Conservation (phyloP, 495 filamentous ascomycete species). For the Chaetomidium leptoderma region DNA sequence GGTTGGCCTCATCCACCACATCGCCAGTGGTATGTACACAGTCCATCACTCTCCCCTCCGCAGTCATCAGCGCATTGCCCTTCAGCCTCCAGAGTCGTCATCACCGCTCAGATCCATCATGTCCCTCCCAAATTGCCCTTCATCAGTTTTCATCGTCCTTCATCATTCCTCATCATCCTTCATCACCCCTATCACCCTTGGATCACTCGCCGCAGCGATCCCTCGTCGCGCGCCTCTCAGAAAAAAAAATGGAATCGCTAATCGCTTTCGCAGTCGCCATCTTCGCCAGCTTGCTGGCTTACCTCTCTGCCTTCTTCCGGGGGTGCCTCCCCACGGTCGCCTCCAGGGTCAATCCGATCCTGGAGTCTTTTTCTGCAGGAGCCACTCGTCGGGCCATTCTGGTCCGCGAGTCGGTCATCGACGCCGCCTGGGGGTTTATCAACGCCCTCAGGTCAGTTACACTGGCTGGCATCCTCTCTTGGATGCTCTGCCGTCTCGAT, state of each 20-base stretch:
- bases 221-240: no score
- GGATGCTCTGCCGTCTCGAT: slow-evolving; percentile 2
- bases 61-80: not conserved
- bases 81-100: no score
- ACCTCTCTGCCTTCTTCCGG: not conserved
- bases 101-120: no score
- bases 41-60: not conserved
- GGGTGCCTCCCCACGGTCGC: not conserved
- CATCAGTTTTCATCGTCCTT: no score
- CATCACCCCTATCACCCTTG: no score
- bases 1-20: not conserved
- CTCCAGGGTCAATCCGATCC: not conserved
- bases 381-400: slow-evolving; percentile 7
- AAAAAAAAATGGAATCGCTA: not conserved
- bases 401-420: not conserved
- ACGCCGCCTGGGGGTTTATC: slow-evolving; percentile 1
- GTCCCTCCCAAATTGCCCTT: no score
- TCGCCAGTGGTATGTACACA: not conserved
- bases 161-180: no score
- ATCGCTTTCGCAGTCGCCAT: not conserved
- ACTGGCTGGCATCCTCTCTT: not conserved
- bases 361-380: not conserved
- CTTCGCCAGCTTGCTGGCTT: not conserved
- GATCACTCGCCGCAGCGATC: no score
- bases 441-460: not conserved